Evolutionary conservation across 768 basidiomycete genomes (phyloP).

Genomic region (Boletellus sp.): DNA sequence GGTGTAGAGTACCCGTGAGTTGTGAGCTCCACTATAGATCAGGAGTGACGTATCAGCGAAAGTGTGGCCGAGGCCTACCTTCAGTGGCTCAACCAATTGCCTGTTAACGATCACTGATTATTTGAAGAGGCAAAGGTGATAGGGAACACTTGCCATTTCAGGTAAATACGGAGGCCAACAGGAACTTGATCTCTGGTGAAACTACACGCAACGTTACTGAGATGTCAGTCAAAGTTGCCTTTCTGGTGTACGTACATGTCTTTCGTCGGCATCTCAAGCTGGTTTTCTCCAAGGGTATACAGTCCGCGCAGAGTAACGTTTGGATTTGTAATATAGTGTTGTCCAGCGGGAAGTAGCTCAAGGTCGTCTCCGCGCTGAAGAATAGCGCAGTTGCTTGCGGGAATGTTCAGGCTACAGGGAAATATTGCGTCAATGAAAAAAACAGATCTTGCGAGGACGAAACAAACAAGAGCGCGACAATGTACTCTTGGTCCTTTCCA

Average conservation of each 20-base stretch:
- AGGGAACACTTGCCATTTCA: slow-evolving; percentile 57
- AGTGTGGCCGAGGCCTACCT: slow-evolving; percentile 25
- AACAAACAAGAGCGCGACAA: slow-evolving; percentile 73
- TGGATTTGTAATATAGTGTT: slow-evolving; percentile 81
- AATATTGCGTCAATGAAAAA: not conserved
- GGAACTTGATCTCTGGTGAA: slow-evolving; percentile 87
- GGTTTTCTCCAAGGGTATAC: slow-evolving; percentile 80
- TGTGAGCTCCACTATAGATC: slow-evolving; percentile 51
- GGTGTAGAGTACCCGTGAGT: slow-evolving; percentile 84
- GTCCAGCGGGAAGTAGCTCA: slow-evolving; percentile 73
- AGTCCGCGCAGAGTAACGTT: slow-evolving; percentile 77
- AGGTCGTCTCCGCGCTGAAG: slow-evolving; percentile 79
- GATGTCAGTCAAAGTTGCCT: not conserved
- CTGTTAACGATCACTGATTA: slow-evolving; percentile 17
- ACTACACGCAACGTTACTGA: slow-evolving; percentile 33
- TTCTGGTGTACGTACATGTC: slow-evolving; percentile 55
- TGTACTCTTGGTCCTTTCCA: slow-evolving; percentile 53
- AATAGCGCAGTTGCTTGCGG: slow-evolving; percentile 84
- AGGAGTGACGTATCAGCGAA: slow-evolving; percentile 37
- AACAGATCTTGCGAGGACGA: slow-evolving; percentile 1
- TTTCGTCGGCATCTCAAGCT: slow-evolving; percentile 84
- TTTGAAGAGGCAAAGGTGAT: not conserved
- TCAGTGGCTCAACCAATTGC: slow-evolving; percentile 51
- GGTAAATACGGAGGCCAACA: slow-evolving; percentile 76
- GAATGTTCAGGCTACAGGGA: slow-evolving; percentile 67